Conservation (phyloP, 805 yeast genomes). For the Debaryomyces hansenii region DNA sequence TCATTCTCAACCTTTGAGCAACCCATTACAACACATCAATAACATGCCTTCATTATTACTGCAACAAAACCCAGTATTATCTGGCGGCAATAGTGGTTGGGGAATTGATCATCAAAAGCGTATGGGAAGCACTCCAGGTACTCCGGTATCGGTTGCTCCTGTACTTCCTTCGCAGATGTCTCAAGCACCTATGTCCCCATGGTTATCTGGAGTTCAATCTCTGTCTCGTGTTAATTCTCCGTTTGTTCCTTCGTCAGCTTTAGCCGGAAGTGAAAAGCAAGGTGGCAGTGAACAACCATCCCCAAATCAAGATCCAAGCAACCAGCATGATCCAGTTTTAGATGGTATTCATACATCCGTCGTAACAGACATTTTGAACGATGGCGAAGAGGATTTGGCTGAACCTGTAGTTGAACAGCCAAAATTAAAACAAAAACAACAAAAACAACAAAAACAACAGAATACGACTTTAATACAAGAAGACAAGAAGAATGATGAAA, state of each 20-base stretch:
- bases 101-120: slow-evolving; percentile 27
- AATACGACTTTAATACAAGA: slow-evolving; percentile 8
- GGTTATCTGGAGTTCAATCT: slow-evolving; percentile 34
- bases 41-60: slow-evolving; percentile 36
- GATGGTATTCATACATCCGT: slow-evolving; percentile 40
- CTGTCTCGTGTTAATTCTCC: slow-evolving; percentile 42
- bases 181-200: slow-evolving; percentile 44
- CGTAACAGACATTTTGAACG: slow-evolving; percentile 39
- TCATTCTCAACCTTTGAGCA: slow-evolving; percentile 1
- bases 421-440: slow-evolving; percentile 3
- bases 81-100: slow-evolving; percentile 41
- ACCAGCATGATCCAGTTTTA: slow-evolving; percentile 30
- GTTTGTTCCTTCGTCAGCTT: slow-evolving; percentile 26
- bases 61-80: slow-evolving; percentile 30
- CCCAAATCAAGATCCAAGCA: slow-evolving; percentile 2
- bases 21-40: slow-evolving; percentile 12
- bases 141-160: slow-evolving; percentile 26
- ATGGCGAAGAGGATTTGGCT: slow-evolving; percentile 15
- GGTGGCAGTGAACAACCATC: not conserved
- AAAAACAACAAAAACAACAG: slow-evolving; percentile 5
- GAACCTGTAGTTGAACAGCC: slow-evolving; percentile 6
- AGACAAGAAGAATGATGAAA: not conserved
- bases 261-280: slow-evolving; percentile 2
- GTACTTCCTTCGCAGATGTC: slow-evolving; percentile 20
- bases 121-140: slow-evolving; percentile 24